Evolutionary conservation across 345 rosid genomes (phyloP), one percentile per base, ranked within the genome.

Genomic region (Populus pruinosa): DNA sequence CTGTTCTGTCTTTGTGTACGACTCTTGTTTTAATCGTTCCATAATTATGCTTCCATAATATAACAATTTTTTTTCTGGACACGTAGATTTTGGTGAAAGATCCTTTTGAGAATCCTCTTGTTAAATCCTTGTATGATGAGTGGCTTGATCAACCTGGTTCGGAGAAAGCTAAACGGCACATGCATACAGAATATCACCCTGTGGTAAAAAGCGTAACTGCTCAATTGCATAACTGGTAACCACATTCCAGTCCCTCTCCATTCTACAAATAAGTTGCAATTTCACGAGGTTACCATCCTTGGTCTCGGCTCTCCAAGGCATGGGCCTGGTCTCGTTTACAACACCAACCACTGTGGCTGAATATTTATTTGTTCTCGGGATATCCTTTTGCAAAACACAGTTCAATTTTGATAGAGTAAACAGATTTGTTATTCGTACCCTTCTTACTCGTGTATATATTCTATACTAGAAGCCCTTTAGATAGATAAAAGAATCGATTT

Each of bases 81-180:
- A 75, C 74, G 61, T 44, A 94, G 98, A 87, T 89, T 75, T 47
- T 85, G 87, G 86, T 67, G 50, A 79, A 88, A 29, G 90, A 96
- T 87, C 97, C 99, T 49, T 91, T 86, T 75, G 80, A 87, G 80
- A 93, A 92, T 81, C 94, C 90, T 55, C 83, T 86, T 44, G 96
- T 93, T 11, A 90, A 85, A 79, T 72, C 85, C 72, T 38, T 93
- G 55, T 92, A 89, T 55, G 90, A 90, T 0, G 97, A 96, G 74
- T 93, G 97, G 99, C 97, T 93, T 71, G 90, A 78, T 67, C 88
- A 89, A 41, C 99, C 98, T 36, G 95, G 98, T 77, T 96, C 97
- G 2, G 83, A 83, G 77, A 87, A 86, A 77, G 97, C 99, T 1
- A 92, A 83, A 83, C 86, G 80, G 86, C 84, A 82, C 75, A 62